These are phyloP conservation scores for Solanum rostratum DNA, from an alignment of 257 asterid genomes.

Conservation along the genomic window DNA sequence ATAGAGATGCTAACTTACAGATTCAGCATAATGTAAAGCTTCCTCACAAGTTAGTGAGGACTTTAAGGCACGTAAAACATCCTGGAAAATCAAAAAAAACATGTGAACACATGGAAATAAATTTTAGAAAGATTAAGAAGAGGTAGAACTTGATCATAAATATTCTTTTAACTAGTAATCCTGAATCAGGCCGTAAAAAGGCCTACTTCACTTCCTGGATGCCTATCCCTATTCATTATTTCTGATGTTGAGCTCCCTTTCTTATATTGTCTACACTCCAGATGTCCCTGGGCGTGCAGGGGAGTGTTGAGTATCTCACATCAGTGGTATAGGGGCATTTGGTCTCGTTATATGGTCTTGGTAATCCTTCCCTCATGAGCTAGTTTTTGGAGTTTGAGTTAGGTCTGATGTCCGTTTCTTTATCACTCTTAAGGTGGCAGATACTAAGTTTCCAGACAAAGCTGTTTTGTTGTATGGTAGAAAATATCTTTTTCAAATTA, in stretches of 20 bases:
- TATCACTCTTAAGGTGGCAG: not conserved
- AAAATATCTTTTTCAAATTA: not conserved
- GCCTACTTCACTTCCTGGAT: not conserved
- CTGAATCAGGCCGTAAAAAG: not conserved
- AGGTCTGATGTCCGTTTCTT: not conserved
- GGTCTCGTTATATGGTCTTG: not conserved
- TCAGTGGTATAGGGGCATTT: not conserved
- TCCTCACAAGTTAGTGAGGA: slow-evolving; percentile 56
- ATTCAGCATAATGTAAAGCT: slow-evolving; percentile 64
- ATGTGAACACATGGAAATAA: not conserved
- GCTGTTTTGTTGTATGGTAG: not conserved
- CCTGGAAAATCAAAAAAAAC: slow-evolving; percentile 33
- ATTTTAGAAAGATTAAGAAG: not conserved
- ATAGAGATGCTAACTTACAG: slow-evolving; percentile 40
- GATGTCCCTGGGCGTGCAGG: not conserved
- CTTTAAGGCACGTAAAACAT: slow-evolving; percentile 64
- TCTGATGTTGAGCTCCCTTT: not conserved
- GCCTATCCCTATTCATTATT: not conserved
- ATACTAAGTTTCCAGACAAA: not conserved
- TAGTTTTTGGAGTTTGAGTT: not conserved
- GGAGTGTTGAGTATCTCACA: not conserved
- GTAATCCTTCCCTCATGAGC: not conserved
- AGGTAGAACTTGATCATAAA: not conserved
- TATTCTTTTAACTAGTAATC: not conserved
- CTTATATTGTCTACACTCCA: not conserved